Evolutionary conservation across 495 filamentous ascomycete genomes (phyloP).

Genomic region (Evernia prunastri): DNA sequence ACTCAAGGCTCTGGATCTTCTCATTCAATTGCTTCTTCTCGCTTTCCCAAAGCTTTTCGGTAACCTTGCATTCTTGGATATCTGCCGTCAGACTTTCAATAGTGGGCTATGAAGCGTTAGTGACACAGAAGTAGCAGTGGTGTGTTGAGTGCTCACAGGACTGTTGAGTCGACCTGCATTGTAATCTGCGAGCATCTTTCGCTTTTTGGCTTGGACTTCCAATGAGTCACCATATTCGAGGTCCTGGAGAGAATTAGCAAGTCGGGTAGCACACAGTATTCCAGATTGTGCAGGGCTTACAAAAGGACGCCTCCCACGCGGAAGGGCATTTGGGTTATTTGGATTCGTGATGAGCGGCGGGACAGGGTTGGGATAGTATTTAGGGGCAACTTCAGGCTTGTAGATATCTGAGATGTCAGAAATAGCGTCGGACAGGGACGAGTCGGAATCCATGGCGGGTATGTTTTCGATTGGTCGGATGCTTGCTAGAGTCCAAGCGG

Average conservation of each 20-base stretch:
- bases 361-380: conserved; percentile 20
- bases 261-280: background rate
- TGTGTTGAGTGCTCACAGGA: conserved; percentile 13
- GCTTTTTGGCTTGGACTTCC: conserved; percentile 21
- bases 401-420: conserved; percentile 16
- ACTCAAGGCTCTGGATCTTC: conserved; percentile 5
- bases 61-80: conserved; percentile 1
- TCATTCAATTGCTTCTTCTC: conserved; percentile 12
- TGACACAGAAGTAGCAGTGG: background rate
- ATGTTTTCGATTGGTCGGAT: conserved; percentile 37
- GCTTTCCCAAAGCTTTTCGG: conserved; percentile 5
- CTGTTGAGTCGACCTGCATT: background rate
- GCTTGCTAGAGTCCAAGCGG: conserved; percentile 39
- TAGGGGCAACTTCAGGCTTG: conserved; percentile 13
- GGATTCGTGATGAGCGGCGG: background rate
- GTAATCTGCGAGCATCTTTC: conserved; percentile 18
- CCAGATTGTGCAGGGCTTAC: background rate
- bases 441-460: conserved; percentile 24
- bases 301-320: conserved; percentile 18
- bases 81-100: conserved; percentile 10
- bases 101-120: conserved; percentile 1
- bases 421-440: conserved; percentile 17
- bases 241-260: conserved; percentile 16
- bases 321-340: background rate
- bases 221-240: conserved; percentile 19